These are phyloP conservation scores for Przewalskia tangutica DNA, from an alignment of 257 asterid genomes.

Conservation along the genomic window DNA sequence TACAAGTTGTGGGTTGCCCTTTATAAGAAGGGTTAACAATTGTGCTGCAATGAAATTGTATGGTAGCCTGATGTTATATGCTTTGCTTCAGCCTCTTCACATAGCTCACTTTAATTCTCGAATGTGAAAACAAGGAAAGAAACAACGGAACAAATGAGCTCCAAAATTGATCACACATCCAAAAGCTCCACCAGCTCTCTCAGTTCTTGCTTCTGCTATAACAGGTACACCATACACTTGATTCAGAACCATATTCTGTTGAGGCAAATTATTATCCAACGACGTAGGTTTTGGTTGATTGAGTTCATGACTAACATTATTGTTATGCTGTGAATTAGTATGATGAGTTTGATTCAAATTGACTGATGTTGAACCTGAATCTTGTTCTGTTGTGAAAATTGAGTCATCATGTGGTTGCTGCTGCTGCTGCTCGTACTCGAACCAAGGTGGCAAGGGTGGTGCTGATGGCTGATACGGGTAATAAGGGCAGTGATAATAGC, in stretches of 20 bases:
- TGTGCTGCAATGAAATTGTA: neutral
- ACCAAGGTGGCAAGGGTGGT: slow-evolving; percentile 64
- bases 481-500: slow-evolving; percentile 13
- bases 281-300: slow-evolving; percentile 1
- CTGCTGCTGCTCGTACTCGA: slow-evolving; percentile 23
- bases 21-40: too few relatives aligned
- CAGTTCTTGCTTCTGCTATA: slow-evolving; percentile 12
- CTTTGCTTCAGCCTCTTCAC: neutral
- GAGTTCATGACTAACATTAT: neutral
- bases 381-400: slow-evolving; percentile 8
- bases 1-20: too few relatives aligned
- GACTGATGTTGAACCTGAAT: neutral
- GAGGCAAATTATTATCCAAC: slow-evolving; percentile 7
- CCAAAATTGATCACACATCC: slow-evolving; percentile 37
- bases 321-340: neutral
- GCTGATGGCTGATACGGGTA: slow-evolving; percentile 51
- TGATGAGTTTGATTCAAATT: slow-evolving; percentile 2
- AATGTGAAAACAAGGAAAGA: slow-evolving; percentile 58
- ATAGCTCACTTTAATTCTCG: slow-evolving; percentile 15
- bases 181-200: slow-evolving; percentile 26
- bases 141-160: slow-evolving; percentile 30
- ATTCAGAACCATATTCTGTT: slow-evolving; percentile 22
- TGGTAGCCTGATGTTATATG: neutral
- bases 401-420: slow-evolving; percentile 11
- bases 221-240: slow-evolving; percentile 20